These are phyloP conservation scores for Emergomyces pasteurianus DNA, from an alignment of 2,329 filamentous ascomycete species.

Conservation along the genomic window DNA sequence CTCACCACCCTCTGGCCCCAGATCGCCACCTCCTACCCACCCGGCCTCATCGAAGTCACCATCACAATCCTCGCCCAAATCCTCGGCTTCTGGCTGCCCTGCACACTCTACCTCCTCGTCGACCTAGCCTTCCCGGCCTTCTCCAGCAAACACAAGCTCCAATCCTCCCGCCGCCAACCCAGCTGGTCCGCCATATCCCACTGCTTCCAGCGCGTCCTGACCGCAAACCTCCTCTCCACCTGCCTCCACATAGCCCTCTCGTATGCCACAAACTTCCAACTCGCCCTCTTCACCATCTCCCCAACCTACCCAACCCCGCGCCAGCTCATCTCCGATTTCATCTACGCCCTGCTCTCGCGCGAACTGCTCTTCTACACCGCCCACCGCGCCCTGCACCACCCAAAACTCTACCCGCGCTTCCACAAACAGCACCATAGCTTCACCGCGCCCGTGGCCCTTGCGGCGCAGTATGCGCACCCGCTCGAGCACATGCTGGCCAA, in stretches of 20 bases:
- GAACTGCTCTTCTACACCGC: slow-evolving; percentile 46
- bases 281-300: slow-evolving; percentile 30
- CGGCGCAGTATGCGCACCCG: slow-evolving; percentile 47
- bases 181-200: slow-evolving; percentile 6
- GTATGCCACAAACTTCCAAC: slow-evolving; percentile 8
- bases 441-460: slow-evolving; percentile 43
- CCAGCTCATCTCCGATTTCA: slow-evolving; percentile 32
- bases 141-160: slow-evolving; percentile 13
- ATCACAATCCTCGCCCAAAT: slow-evolving; percentile 37
- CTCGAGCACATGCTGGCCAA: slow-evolving; percentile 46
- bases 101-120: slow-evolving; percentile 8
- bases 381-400: slow-evolving; percentile 43
- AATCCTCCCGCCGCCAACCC: slow-evolving; percentile 11
- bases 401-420: slow-evolving; percentile 37
- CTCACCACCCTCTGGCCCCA: slow-evolving; percentile 1
- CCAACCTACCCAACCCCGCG: slow-evolving; percentile 23
- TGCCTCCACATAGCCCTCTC: slow-evolving; percentile 12
- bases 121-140: slow-evolving; percentile 9
- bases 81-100: slow-evolving; percentile 11
- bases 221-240: slow-evolving; percentile 37
- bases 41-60: slow-evolving; percentile 15
- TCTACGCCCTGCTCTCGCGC: slow-evolving; percentile 21
- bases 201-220: slow-evolving; percentile 24
- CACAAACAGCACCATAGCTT: slow-evolving; percentile 48
- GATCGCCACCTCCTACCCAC: slow-evolving; percentile 7